Evolutionary conservation across 2,329 filamentous ascomycete species (phyloP).

Genomic region (Pseudopithomyces chartarum): DNA sequence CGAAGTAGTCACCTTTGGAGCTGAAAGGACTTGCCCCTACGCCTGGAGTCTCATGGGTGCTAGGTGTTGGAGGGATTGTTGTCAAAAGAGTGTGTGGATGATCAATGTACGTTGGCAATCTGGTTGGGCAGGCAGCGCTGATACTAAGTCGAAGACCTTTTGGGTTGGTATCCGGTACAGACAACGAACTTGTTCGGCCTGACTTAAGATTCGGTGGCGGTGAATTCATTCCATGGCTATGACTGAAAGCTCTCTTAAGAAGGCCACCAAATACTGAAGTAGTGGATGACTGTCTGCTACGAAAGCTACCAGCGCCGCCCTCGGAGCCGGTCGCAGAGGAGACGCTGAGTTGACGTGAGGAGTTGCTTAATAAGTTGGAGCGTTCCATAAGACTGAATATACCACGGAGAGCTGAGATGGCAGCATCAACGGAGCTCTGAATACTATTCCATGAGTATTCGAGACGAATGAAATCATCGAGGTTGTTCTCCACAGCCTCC

Average conservation of each 20-base stretch:
- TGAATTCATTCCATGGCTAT: slow-evolving; percentile 17
- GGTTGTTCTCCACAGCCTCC: slow-evolving; percentile 44
- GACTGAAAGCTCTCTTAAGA: slow-evolving; percentile 36
- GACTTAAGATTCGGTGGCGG: slow-evolving; percentile 18
- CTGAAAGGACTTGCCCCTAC: slow-evolving; percentile 46
- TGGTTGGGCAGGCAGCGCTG: slow-evolving; percentile 46
- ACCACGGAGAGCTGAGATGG: slow-evolving; percentile 50
- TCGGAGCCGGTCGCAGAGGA: slow-evolving; percentile 26
- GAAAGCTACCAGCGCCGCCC: slow-evolving; percentile 13
- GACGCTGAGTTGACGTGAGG: slow-evolving; percentile 35
- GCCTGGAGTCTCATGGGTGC: slow-evolving; percentile 25
- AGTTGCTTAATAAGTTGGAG: not conserved
- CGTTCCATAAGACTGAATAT: slow-evolving; percentile 52
- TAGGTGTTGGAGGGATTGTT: slow-evolving; percentile 51
- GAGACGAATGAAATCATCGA: slow-evolving; percentile 53
- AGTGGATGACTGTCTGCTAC: slow-evolving; percentile 29
- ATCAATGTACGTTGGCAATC: slow-evolving; percentile 39
- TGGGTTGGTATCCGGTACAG: slow-evolving; percentile 40
- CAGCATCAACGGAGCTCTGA: slow-evolving; percentile 47
- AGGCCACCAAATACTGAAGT: slow-evolving; percentile 31
- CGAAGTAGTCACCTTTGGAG: slow-evolving; percentile 34
- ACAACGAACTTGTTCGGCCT: slow-evolving; percentile 27
- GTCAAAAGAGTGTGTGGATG: slow-evolving; percentile 40
- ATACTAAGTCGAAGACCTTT: slow-evolving; percentile 33
- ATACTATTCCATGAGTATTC: slow-evolving; percentile 52